phyloP scores from a whole-genome alignment of 305 asterid species.

The Fraxinus platypoda region DNA sequence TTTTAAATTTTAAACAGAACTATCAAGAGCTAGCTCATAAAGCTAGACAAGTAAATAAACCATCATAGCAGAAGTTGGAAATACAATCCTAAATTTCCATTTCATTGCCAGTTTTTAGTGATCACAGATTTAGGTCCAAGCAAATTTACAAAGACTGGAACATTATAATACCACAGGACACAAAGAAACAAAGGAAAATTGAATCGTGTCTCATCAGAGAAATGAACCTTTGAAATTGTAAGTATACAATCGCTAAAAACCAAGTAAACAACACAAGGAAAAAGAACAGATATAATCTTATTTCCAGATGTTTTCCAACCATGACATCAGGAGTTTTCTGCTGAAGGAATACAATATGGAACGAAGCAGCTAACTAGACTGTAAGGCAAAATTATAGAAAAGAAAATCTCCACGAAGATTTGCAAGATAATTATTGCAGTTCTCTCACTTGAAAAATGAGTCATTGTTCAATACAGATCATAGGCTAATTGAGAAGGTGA shows the following conservation, averaged over 20 bases:
- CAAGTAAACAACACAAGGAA: neutral
- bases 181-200: constrained; percentile 11
- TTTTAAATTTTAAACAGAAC: neutral
- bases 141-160: neutral
- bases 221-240: neutral
- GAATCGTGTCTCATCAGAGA: neutral
- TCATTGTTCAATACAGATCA: neutral
- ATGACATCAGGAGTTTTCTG: neutral
- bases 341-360: neutral
- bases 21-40: constrained; percentile 12
- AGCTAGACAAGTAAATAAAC: neutral
- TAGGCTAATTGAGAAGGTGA: neutral
- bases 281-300: neutral
- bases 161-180: neutral
- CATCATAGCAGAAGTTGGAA: neutral
- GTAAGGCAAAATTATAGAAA: neutral
- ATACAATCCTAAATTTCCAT: neutral
- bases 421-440: constrained; percentile 2
- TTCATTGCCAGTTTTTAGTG: neutral
- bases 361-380: constrained; percentile 1
- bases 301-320: neutral
- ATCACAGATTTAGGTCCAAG: neutral
- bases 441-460: neutral
- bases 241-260: neutral
- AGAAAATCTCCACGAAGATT: constrained; percentile 1